Evolutionary conservation across 1,284 basidiomycete genomes (phyloP).

Genomic region (Somion occarium): DNA sequence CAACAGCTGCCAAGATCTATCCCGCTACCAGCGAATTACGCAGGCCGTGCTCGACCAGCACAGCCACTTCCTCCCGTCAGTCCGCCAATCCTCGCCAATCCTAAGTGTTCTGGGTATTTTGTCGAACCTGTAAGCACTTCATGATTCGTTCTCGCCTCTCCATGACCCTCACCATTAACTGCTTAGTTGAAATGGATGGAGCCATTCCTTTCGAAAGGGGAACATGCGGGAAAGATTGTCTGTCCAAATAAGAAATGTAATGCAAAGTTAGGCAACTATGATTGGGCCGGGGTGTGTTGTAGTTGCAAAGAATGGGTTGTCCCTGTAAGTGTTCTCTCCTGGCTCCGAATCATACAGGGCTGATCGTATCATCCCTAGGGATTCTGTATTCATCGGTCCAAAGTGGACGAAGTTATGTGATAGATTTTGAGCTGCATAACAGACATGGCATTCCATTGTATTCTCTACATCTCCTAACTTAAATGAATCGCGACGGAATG

Average conservation of each 20-base stretch:
- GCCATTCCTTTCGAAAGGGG: slow-evolving; percentile 65
- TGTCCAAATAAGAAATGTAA: slow-evolving; percentile 91
- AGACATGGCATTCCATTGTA: background rate
- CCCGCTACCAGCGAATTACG: slow-evolving; percentile 7
- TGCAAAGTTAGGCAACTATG: slow-evolving; percentile 91
- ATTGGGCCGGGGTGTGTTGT: slow-evolving; percentile 95
- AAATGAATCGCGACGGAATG: too few relatives aligned
- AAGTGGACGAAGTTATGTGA: slow-evolving; percentile 80
- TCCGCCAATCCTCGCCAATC: slow-evolving; percentile 66
- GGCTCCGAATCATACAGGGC: background rate
- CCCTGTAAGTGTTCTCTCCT: slow-evolving; percentile 52
- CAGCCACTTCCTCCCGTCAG: slow-evolving; percentile 26
- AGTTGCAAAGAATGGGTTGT: slow-evolving; percentile 90
- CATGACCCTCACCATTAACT: too few relatives aligned
- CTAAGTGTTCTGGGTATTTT: slow-evolving; percentile 92
- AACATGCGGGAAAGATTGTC: slow-evolving; percentile 80
- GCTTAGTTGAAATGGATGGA: slow-evolving; percentile 94
- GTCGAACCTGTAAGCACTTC: slow-evolving; percentile 86
- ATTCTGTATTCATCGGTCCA: slow-evolving; percentile 86
- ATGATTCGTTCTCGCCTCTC: too few relatives aligned
- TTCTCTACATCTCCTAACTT: background rate
- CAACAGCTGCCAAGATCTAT: slow-evolving; percentile 7
- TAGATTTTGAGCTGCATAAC: background rate
- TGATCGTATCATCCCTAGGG: slow-evolving; percentile 44
- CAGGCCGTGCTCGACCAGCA: background rate